Conservation (phyloP, 129 eudicot species). For the Smallanthus sonchifolius region DNA sequence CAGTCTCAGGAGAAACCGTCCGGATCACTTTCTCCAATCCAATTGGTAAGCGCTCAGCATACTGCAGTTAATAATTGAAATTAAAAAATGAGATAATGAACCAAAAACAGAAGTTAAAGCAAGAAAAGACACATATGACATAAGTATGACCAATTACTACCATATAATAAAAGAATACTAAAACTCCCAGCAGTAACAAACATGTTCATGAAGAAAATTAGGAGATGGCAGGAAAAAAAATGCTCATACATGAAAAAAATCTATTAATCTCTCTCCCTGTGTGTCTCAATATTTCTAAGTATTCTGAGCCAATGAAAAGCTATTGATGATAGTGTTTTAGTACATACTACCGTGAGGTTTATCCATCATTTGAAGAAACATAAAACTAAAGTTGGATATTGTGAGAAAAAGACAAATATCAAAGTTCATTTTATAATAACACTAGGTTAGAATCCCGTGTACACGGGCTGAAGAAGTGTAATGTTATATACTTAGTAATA, state of each 20-base stretch:
- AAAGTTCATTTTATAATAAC: not conserved
- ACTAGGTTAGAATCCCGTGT: too few relatives aligned
- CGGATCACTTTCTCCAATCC: slow-evolving; percentile 86
- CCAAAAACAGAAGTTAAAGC: slow-evolving; percentile 16
- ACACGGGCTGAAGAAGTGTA: too few relatives aligned
- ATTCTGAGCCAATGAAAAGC: not conserved
- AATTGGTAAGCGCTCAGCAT: slow-evolving; percentile 90
- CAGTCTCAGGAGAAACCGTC: slow-evolving; percentile 66
- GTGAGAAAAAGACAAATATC: not conserved
- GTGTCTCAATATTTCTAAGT: not conserved
- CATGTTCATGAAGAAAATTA: not conserved
- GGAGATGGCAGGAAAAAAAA: not conserved
- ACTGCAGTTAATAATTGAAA: slow-evolving; percentile 39
- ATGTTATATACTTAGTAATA: too few relatives aligned
- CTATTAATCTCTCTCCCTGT: not conserved
- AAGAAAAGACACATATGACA: not conserved
- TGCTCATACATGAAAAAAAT: not conserved
- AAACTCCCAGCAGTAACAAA: slow-evolving; percentile 10
- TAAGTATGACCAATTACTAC: not conserved
- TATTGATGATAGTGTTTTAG: not conserved
- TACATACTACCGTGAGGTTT: not conserved
- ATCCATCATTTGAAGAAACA: not conserved
- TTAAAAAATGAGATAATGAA: not conserved
- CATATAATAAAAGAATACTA: slow-evolving; percentile 1
- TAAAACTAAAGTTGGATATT: not conserved